Evolutionary conservation across 345 rosid species (phyloP).

Genomic region (Murraya koenigii): DNA sequence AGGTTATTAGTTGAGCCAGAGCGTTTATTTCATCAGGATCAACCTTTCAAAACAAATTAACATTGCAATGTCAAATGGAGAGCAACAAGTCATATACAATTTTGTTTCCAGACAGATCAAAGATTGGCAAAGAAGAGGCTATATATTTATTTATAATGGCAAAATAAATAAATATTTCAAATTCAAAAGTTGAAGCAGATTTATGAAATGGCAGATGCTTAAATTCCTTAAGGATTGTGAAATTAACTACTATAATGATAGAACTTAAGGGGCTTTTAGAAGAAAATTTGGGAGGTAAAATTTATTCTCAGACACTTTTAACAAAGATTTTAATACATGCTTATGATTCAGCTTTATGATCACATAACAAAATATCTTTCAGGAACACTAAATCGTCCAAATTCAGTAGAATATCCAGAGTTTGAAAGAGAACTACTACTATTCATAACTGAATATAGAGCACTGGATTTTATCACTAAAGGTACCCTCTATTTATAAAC

Average conservation of each 20-base stretch:
- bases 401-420: background rate
- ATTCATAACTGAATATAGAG: background rate
- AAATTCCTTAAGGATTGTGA: background rate
- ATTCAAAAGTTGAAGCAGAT: background rate
- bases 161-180: background rate
- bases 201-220: background rate
- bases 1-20: conserved; percentile 93
- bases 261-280: too few relatives aligned
- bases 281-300: too few relatives aligned
- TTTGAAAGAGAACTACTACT: background rate
- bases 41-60: conserved; percentile 46
- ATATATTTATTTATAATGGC: background rate
- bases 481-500: too few relatives aligned
- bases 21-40: conserved; percentile 98
- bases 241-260: background rate
- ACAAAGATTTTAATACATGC: too few relatives aligned
- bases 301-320: too few relatives aligned
- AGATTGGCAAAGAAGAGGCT: background rate
- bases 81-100: too few relatives aligned
- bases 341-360: background rate
- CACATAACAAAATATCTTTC: background rate
- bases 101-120: too few relatives aligned
- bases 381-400: background rate
- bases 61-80: too few relatives aligned
- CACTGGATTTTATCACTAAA: background rate